Evolutionary conservation across 2,329 filamentous ascomycete species (phyloP), one percentile per base, ranked within the genome.

Genomic region (Tetracladium maxilliforme): DNA sequence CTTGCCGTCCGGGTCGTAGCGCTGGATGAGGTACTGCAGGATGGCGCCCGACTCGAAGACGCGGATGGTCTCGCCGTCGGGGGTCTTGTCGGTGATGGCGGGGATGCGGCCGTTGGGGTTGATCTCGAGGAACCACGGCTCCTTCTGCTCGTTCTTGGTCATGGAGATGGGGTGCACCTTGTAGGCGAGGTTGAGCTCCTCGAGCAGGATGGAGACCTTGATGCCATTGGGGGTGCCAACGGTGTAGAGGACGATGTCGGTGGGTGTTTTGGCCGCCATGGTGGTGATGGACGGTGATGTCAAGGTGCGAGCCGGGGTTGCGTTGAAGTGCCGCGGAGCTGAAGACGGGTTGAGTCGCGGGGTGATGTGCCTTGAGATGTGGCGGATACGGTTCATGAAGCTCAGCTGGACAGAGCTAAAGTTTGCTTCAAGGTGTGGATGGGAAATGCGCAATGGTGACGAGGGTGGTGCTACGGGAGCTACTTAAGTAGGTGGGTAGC

Each of bases 21-120:
- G 67, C 26, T 84, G 77, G 11, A 78, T 70, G 6, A 93, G 65
- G 47, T 93, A 92, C 49, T 84, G 71, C 54, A 92, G 58, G 44
- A 92, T 90, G 34, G 75, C 70, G 29, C 81, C 83, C 34, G 71
- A 80, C 52, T 93, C 84, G 43, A 92, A 93, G 11, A 93, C 48
- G 29, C 66, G 63, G 44, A 92, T 82, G 17, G 59, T 56, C 46
- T 77, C 57, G 37, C 81, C 80, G 46, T 90, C 74, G 5, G 60
- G 58, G 46, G 80, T 76, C 6, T 62, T 79, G 51, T 93, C 84
- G 6, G 80, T 90, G 25, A 93, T 42, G 29, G 84, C 84, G 4
- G 84, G 86, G 40, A 93, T 92, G 37, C 84, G 78, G 35, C 84
- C 84, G 48, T 93, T 93, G 34, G 84, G 84, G 52, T 93, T 93